A percentile compares a stretch with the other conserved stretches of the same genome.
These are phyloP conservation scores for Trypanosoma caninum DNA, from an alignment of 208 protist species.

Conservation along the genomic window DNA sequence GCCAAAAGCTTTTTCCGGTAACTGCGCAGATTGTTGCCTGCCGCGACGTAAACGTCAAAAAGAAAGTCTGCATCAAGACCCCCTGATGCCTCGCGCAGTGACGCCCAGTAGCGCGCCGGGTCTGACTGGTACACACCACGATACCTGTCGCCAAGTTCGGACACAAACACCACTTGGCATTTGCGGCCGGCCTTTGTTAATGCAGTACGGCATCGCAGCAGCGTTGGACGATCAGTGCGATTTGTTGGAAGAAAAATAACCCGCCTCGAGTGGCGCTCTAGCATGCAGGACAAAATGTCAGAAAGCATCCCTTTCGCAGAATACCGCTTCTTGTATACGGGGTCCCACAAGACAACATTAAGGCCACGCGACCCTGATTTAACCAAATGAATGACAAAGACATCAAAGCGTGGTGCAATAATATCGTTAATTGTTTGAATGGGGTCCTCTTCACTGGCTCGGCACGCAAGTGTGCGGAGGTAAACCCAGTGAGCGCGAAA, in stretches of 20 bases:
- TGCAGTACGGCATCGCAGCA: constrained; percentile 75
- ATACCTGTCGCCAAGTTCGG: constrained; percentile 55
- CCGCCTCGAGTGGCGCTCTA: constrained; percentile 43
- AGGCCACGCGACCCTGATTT: constrained; percentile 62
- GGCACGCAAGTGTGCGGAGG: constrained; percentile 64
- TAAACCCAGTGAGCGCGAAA: constrained; percentile 60
- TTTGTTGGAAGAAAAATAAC: constrained; percentile 86
- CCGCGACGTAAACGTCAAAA: constrained; percentile 41
- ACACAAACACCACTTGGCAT: constrained; percentile 69
- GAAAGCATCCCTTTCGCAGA: constrained; percentile 81
- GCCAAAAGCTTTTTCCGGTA: constrained; percentile 37
- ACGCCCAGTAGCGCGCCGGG: constrained; percentile 59
- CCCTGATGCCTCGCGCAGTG: constrained; percentile 44
- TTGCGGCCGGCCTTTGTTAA: constrained; percentile 48
- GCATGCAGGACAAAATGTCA: constrained; percentile 68
- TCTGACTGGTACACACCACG: constrained; percentile 68
- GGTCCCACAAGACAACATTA: constrained; percentile 66
- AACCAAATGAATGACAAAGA: constrained; percentile 85
- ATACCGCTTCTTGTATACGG: constrained; percentile 43
- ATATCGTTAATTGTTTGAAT: constrained; percentile 38
- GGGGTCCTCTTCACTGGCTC: constrained; percentile 44
- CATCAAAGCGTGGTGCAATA: constrained; percentile 51
- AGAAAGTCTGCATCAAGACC: constrained; percentile 65
- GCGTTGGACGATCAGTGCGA: constrained; percentile 70
- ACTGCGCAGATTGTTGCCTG: constrained; percentile 48